Base-by-base conservation (phyloP, 2,329 filamentous ascomycete genomes). In the Claviceps arundinis region DNA sequence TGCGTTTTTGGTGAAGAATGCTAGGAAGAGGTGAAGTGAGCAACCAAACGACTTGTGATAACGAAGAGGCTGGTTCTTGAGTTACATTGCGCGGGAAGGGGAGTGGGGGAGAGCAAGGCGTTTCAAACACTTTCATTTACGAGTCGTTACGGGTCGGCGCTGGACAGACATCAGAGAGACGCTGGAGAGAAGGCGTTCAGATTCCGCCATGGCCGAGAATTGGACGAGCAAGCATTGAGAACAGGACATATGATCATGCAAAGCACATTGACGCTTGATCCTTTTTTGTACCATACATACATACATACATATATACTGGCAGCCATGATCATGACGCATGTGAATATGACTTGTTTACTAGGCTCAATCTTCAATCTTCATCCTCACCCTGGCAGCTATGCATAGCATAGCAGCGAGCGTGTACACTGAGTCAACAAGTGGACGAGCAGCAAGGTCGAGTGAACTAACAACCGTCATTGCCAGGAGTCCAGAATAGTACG, bases 1-100 rank as follows among this genome's bases (percentile, higher is more conserved):
- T 37, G 89, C 89, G 14, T 80, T 97, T 62, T 67, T 98, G 57
- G 78, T 97, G 65, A 85, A 81, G 69, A 87, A 89, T 56, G 78
- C 82, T 57, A 81, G 81, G 69, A 82, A 71, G 65, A 72, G 76
- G 63, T 80, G 62, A 58, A 56, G 47, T n/a, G 13, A 16, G 30
- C 3, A 16, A n/a, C 4, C 17, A 38, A 16, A 13, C 17, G 14
- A 34, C 30, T 34, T 34, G 30, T 34, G 30, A 34, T 11, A 4
- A 34, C 30, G 9, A 34, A 34, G 30, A 9, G 30, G 9, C 30
- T 34, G 30, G 30, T 11, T 30, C 4, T 30, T 11, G 9, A 9
- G 30, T 2, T 30, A 9, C 4, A 34, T 37, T 16, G 17, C 45
- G 26, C n/a, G 26, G 34, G 38, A 40, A 16, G n/a, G 17, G 34